Evolutionary conservation across 164 flowering plant species (phyloP).

Genomic region (Platanus orientalis): DNA sequence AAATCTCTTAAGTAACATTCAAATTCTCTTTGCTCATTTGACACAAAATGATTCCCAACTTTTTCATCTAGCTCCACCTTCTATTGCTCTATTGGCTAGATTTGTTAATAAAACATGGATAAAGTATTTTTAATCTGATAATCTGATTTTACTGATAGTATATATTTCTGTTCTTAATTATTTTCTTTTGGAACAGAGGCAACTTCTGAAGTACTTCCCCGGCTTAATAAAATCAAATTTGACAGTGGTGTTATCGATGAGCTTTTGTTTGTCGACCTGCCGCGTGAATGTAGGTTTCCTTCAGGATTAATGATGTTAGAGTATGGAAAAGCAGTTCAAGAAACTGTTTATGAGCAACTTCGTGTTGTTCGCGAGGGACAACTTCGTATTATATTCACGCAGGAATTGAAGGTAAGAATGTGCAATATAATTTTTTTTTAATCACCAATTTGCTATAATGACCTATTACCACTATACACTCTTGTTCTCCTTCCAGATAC

Average conservation of each 20-base stretch:
- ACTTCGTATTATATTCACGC: conserved; percentile 77
- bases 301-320: conserved; percentile 90
- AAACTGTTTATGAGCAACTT: conserved; percentile 92
- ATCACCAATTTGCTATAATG: too few species aligned
- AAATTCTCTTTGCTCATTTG: too few species aligned
- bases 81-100: too few species aligned
- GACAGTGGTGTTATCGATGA: conserved; percentile 93
- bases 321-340: conserved; percentile 91
- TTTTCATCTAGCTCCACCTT: too few species aligned
- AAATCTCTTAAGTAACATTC: too few species aligned
- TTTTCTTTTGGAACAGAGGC: conserved; percentile 56
- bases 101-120: too few species aligned
- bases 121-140: too few species aligned
- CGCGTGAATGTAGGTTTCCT: conserved; percentile 67
- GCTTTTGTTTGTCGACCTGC: conserved; percentile 83
- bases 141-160: too few species aligned
- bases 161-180: too few species aligned
- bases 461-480: not conserved
- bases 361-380: too few species aligned
- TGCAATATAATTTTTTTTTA: not conserved
- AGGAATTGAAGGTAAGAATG: conserved; percentile 81
- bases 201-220: conserved; percentile 87
- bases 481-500: too few species aligned
- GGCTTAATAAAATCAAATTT: conserved; percentile 84
- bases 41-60: too few species aligned